These are phyloP conservation scores for Talaromyces funiculosus DNA, from an alignment of 2,329 filamentous ascomycete species.

Conservation along the genomic window DNA sequence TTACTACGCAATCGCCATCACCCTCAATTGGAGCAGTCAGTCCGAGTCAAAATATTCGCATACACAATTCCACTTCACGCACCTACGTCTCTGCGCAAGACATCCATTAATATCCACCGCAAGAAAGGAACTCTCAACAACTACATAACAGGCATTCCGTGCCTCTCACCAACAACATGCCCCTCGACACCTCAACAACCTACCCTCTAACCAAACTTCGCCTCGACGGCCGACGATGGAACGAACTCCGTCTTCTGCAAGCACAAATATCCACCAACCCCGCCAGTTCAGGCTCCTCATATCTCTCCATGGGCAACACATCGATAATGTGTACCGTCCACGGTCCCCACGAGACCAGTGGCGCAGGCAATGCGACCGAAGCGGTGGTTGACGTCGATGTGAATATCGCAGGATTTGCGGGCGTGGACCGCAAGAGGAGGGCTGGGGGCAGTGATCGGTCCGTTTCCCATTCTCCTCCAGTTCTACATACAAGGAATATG, in stretches of 20 bases:
- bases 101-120: neutral
- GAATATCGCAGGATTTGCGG: conserved; percentile 79
- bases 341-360: conserved; percentile 64
- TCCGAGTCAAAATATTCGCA: neutral
- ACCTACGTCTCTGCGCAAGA: neutral
- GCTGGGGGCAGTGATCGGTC: conserved; percentile 69
- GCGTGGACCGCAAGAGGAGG: conserved; percentile 74
- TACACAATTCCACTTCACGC: neutral
- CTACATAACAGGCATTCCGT: neutral
- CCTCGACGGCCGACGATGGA: conserved; percentile 86
- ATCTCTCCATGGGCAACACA: conserved; percentile 95
- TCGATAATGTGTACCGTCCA: conserved; percentile 90
- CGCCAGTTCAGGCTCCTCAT: conserved; percentile 85
- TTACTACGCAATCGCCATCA: neutral
- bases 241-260: conserved; percentile 83
- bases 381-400: conserved; percentile 76
- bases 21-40: neutral
- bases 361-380: conserved; percentile 43
- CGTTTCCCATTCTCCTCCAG: neutral
- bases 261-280: conserved; percentile 90
- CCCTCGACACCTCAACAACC: conserved; percentile 86
- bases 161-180: conserved; percentile 54
- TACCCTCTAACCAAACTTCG: conserved; percentile 81
- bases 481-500: neutral
- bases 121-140: neutral